Base-by-base conservation (phyloP, 2,329 filamentous ascomycete species). In the Xylaria sp. region DNA sequence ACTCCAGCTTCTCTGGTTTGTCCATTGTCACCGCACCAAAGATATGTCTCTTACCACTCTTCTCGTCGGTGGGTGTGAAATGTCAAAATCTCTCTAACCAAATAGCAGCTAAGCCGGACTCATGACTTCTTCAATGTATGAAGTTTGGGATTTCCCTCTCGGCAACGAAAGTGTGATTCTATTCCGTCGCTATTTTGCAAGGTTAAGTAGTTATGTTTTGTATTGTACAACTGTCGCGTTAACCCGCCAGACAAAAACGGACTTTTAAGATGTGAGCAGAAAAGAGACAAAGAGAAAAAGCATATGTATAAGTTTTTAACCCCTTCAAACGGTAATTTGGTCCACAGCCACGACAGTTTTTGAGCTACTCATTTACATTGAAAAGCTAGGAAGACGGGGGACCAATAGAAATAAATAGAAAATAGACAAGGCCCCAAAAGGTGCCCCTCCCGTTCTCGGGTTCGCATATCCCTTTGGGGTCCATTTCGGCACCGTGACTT, bases 161-260 rank as follows among this genome's bases (percentile, higher is more conserved):
- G n/a, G n/a, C 7, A 18, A 48, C 48, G 32, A 52, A 63, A 12
- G 41, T n/a, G 9, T n/a, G 46, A 41, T 58, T 65, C 46, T 66
- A 64, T 54, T 69, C 25, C 60, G 55, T 54, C 25, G 15, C 66
- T 66, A 66, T 59, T 23, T 59, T 46, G 52, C 52, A 20, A 63
- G 39, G 52, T 65, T 37, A 37, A 37, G 34, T 37, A 28, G 28
- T 28, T 28, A 37, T 37, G 34, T 8, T 9, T 44, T 41, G 32
- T 70, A 55, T 25, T 23, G 34, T 66, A 66, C 63, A 66, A 56
- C 8, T 2, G 28, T 56, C 34, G 34, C 39, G 41, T 39, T 15
- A 52, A n/a, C 44, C 8, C 18, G 41, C 39, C 50, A 57, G 20
- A n/a, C 15, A 48, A 66, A 48, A 37, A 25, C 50, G 32, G 41